Conservation (phyloP, 768 basidiomycete genomes). For the Lactarius deliciosus region DNA sequence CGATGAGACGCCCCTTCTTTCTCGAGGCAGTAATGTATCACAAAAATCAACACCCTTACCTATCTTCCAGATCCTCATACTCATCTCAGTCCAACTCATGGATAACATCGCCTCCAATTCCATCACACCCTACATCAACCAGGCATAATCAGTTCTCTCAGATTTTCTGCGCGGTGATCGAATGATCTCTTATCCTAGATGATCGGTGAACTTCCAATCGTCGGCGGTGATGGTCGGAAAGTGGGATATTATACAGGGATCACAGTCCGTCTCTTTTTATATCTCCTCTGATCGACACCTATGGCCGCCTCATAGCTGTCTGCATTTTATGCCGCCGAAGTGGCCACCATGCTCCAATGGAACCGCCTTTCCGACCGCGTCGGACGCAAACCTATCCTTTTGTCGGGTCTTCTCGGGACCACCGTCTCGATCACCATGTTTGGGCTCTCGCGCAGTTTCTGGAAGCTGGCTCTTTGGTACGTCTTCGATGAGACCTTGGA, state of each 20-base stretch:
- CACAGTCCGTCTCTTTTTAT: too few relatives aligned
- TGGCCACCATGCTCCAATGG: conserved; percentile 41
- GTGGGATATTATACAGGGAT: too few relatives aligned
- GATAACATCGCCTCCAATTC: conserved; percentile 9
- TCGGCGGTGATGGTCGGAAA: conserved; percentile 43
- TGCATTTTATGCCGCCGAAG: conserved; percentile 46
- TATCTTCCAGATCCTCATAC: not conserved
- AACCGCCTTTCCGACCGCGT: conserved; percentile 45
- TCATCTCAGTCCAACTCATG: not conserved
- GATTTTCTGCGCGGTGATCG: not conserved
- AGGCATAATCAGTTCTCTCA: conserved; percentile 31
- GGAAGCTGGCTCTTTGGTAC: conserved; percentile 31
- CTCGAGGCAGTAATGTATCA: too few relatives aligned
- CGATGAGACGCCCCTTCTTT: too few relatives aligned
- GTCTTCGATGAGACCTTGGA: not conserved
- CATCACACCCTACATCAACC: conserved; percentile 35
- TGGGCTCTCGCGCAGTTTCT: conserved; percentile 38
- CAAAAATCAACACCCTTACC: not conserved
- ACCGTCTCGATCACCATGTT: conserved; percentile 30
- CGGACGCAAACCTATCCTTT: conserved; percentile 41
- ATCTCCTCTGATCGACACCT: too few relatives aligned
- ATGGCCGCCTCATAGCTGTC: conserved; percentile 37
- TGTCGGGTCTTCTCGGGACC: conserved; percentile 39
- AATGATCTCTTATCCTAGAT: conserved; percentile 35
- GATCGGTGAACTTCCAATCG: conserved; percentile 42